Evolutionary conservation across 768 basidiomycete species (phyloP).

Genomic region (Cystobasidium tubakii): DNA sequence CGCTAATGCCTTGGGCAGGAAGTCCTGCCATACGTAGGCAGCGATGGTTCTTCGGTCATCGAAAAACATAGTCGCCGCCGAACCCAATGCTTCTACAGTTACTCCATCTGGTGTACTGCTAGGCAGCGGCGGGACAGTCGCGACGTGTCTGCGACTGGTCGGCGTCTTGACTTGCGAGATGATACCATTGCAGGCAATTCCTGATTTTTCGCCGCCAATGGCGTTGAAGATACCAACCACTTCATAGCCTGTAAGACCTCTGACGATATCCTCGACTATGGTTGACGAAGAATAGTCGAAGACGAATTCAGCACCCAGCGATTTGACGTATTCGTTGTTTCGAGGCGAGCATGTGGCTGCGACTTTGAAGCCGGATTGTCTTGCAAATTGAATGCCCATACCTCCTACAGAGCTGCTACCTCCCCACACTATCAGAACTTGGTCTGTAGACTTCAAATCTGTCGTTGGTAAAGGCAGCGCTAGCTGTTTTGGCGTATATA

Average conservation of each 20-base stretch:
- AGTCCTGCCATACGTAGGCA: conserved; percentile 38
- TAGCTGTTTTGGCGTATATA: conserved; percentile 50
- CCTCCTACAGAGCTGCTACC: conserved; percentile 40
- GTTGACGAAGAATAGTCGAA: conserved; percentile 41
- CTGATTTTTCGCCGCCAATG: conserved; percentile 27
- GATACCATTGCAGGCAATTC: conserved; percentile 8
- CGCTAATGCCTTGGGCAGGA: conserved; percentile 38
- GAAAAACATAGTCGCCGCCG: conserved; percentile 23
- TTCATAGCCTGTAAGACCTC: conserved; percentile 22
- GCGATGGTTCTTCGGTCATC: conserved; percentile 10
- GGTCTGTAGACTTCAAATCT: conserved; percentile 5
- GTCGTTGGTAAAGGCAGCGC: conserved; percentile 30
- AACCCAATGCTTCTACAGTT: background rate
- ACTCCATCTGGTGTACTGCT: conserved; percentile 32
- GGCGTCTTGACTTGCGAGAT: background rate
- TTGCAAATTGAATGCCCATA: conserved; percentile 42
- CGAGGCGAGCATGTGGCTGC: conserved; percentile 42
- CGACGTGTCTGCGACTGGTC: conserved; percentile 2
- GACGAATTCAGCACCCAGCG: conserved; percentile 40
- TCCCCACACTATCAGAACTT: conserved; percentile 42
- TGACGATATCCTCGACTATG: conserved; percentile 40
- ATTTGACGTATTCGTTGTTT: conserved; percentile 46
- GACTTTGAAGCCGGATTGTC: conserved; percentile 41
- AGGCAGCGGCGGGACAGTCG: conserved; percentile 11
- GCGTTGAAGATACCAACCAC: conserved; percentile 19